These are phyloP conservation scores for Phaeophleospora eucalypticola DNA, from an alignment of 2,329 filamentous ascomycete genomes.

Conservation along the genomic window DNA sequence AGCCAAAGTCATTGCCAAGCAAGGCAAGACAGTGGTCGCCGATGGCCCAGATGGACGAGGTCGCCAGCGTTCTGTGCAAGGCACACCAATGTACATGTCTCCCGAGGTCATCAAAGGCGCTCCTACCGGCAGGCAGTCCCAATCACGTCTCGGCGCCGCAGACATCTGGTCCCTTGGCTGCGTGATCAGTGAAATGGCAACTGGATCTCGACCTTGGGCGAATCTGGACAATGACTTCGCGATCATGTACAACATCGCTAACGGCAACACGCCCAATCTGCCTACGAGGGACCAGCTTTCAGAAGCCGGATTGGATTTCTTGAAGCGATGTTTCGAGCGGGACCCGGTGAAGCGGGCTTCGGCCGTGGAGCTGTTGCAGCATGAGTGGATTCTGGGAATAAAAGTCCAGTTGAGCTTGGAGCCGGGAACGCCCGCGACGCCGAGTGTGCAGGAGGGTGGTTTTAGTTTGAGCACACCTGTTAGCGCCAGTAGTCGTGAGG, in stretches of 20 bases:
- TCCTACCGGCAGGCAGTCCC: slow-evolving; percentile 59
- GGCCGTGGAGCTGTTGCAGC: slow-evolving; percentile 84
- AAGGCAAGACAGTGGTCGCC: slow-evolving; percentile 78
- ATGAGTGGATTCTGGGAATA: slow-evolving; percentile 72
- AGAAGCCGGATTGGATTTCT: slow-evolving; percentile 77
- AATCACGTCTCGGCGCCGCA: slow-evolving; percentile 75
- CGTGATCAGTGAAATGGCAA: slow-evolving; percentile 96
- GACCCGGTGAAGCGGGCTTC: slow-evolving; percentile 75
- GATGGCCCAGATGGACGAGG: slow-evolving; percentile 37
- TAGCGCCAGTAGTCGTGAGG: slow-evolving; percentile 9
- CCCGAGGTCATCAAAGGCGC: slow-evolving; percentile 90
- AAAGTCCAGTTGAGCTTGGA: slow-evolving; percentile 45
- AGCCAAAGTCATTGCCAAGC: slow-evolving; percentile 91
- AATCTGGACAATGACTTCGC: slow-evolving; percentile 98
- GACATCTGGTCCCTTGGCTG: slow-evolving; percentile 97
- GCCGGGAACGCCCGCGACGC: slow-evolving; percentile 44
- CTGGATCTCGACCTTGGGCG: slow-evolving; percentile 88
- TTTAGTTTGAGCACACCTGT: slow-evolving; percentile 11
- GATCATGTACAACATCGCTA: slow-evolving; percentile 99
- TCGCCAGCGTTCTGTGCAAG: slow-evolving; percentile 77
- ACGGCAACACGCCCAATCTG: slow-evolving; percentile 86
- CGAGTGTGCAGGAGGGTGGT: slow-evolving; percentile 19
- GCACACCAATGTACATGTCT: slow-evolving; percentile 99
- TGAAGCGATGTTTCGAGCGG: slow-evolving; percentile 78
- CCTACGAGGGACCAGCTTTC: slow-evolving; percentile 81